Percentiles rank a stretch among this genome's conserved stretches.
Evolutionary conservation across 352 stramenopile species (phyloP).

Genomic region (Phytophthora sojae): DNA sequence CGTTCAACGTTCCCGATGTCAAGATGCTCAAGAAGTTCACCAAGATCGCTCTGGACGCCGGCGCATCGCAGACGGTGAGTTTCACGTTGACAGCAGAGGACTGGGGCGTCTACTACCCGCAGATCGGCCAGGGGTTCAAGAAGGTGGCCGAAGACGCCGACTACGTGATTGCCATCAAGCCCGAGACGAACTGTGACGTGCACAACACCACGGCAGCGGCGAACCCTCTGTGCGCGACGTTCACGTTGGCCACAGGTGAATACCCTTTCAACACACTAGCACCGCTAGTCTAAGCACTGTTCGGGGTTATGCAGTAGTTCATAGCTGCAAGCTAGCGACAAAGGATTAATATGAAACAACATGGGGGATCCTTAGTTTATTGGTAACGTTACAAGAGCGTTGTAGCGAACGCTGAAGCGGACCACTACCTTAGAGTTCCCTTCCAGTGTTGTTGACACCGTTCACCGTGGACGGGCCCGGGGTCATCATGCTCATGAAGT

Average conservation of each 20-base stretch:
- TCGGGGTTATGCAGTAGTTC: no score
- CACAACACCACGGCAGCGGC: constrained; percentile 44
- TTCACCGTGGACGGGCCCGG: constrained; percentile 4
- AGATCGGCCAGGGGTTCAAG: constrained; percentile 61
- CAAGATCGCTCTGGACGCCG: constrained; percentile 66
- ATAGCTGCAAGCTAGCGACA: no score
- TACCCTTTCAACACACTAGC: no score
- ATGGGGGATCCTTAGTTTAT: background rate
- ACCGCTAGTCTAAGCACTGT: no score
- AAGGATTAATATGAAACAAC: no score
- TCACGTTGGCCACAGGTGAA: constrained; percentile 7
- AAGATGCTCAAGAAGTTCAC: constrained; percentile 84
- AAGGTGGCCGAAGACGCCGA: constrained; percentile 65
- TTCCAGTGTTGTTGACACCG: constrained; percentile 9
- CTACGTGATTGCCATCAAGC: constrained; percentile 72
- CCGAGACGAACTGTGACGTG: constrained; percentile 74
- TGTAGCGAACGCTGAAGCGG: background rate
- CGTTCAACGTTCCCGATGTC: constrained; percentile 69
- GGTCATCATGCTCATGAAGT: constrained; percentile 35
- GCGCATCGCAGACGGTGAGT: constrained; percentile 39
- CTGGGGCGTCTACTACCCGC: constrained; percentile 65
- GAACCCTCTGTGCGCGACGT: constrained; percentile 41
- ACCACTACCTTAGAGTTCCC: constrained; percentile 3
- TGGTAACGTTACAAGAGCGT: constrained; percentile 11
- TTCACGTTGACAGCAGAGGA: constrained; percentile 56